Percentiles rank a stretch among this genome's conserved stretches.
Evolutionary conservation across 768 basidiomycete genomes (phyloP).

Genomic region (Mycena vitilis): DNA sequence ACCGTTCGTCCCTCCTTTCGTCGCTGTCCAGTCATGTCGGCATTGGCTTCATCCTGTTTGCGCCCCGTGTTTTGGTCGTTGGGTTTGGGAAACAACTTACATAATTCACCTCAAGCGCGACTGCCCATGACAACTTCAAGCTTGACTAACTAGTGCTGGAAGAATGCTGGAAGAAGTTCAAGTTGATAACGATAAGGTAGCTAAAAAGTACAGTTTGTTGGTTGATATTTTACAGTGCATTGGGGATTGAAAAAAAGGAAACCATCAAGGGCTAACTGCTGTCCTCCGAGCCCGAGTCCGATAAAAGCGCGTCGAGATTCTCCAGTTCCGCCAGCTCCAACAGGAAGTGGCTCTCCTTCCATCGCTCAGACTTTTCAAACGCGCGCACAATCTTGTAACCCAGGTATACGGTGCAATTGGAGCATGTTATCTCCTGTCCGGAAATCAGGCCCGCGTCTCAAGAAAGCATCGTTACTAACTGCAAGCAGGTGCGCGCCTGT

Average conservation of each 20-base stretch:
- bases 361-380: conserved; percentile 65
- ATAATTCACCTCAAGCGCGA: too few relatives aligned
- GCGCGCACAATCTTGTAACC: conserved; percentile 75
- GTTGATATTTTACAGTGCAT: conserved; percentile 31
- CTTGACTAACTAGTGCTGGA: too few relatives aligned
- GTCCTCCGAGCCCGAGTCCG: conserved; percentile 34
- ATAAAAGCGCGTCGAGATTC: conserved; percentile 8
- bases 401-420: conserved; percentile 56
- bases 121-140: too few relatives aligned
- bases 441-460: conserved; percentile 1
- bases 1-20: too few relatives aligned
- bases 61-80: too few relatives aligned
- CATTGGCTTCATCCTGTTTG: too few relatives aligned
- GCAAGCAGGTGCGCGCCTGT: conserved; percentile 64
- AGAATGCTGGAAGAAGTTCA: too few relatives aligned
- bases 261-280: conserved; percentile 23
- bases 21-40: too few relatives aligned
- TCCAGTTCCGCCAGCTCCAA: conserved; percentile 67
- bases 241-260: not conserved
- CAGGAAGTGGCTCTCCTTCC: conserved; percentile 71
- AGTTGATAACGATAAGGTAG: conserved; percentile 9
- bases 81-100: too few relatives aligned
- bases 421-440: conserved; percentile 60
- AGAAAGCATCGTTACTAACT: conserved; percentile 1
- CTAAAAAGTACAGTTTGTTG: conserved; percentile 19